Conservation (phyloP, 1,139 yeast species). For the Saccharomyces hybrid region DNA sequence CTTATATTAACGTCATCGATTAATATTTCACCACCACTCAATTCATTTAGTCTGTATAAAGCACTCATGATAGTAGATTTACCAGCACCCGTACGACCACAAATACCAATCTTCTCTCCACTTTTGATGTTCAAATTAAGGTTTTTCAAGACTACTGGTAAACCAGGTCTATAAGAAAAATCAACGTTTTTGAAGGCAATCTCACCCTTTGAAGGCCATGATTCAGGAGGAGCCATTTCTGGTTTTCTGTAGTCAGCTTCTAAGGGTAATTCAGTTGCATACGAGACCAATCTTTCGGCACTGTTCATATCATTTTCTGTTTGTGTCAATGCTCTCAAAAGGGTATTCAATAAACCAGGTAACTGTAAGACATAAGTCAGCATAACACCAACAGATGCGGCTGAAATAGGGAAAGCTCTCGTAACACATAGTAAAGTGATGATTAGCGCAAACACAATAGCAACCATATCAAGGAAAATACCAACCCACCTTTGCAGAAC, state of each 20-base stretch:
- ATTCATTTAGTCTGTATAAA: slow-evolving; percentile 44
- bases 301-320: slow-evolving; percentile 80
- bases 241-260: slow-evolving; percentile 52
- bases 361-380: slow-evolving; percentile 53
- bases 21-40: slow-evolving; percentile 38
- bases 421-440: slow-evolving; percentile 57
- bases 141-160: slow-evolving; percentile 64
- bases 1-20: slow-evolving; percentile 48
- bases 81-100: slow-evolving; percentile 65
- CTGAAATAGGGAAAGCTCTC: slow-evolving; percentile 53
- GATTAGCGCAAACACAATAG: slow-evolving; percentile 40
- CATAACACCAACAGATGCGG: slow-evolving; percentile 70
- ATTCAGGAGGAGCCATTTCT: slow-evolving; percentile 47
- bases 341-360: slow-evolving; percentile 44
- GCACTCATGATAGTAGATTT: slow-evolving; percentile 55
- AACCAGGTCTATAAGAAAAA: slow-evolving; percentile 65
- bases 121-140: slow-evolving; percentile 43
- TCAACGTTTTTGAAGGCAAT: slow-evolving; percentile 51
- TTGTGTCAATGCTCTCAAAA: slow-evolving; percentile 52
- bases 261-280: slow-evolving; percentile 60
- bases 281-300: slow-evolving; percentile 70
- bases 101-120: slow-evolving; percentile 48
- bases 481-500: slow-evolving; percentile 78
- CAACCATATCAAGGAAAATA: slow-evolving; percentile 51
- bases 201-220: slow-evolving; percentile 56